Conservation (phyloP, 768 basidiomycete species). For the Nidula microcarpa region DNA sequence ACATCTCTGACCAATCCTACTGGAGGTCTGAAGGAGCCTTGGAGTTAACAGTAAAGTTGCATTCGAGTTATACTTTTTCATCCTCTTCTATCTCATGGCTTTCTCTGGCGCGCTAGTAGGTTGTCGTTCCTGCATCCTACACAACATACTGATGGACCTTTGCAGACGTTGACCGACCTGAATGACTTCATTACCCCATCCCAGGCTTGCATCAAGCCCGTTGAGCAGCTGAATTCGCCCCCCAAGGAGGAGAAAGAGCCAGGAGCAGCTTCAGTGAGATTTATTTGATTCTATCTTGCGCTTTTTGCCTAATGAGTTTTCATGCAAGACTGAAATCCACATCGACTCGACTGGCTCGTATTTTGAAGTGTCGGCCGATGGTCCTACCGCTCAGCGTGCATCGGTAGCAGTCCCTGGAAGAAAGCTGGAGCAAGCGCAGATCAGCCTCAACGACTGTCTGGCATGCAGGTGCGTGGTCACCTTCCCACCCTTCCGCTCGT, state of each 20-base stretch:
- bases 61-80: background rate
- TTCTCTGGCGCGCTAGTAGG: constrained; percentile 85
- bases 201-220: constrained; percentile 97
- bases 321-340: constrained; percentile 79
- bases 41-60: background rate
- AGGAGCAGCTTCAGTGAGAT: constrained; percentile 33
- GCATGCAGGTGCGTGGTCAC: constrained; percentile 81
- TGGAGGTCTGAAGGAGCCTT: background rate
- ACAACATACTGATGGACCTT: constrained; percentile 3
- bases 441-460: constrained; percentile 95
- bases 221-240: constrained; percentile 41
- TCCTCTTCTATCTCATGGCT: constrained; percentile 48
- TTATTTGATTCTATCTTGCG: background rate
- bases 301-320: background rate
- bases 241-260: constrained; percentile 21
- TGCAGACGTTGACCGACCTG: constrained; percentile 84
- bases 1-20: background rate
- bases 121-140: constrained; percentile 7
- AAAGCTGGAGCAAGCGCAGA: constrained; percentile 90
- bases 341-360: constrained; percentile 85
- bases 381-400: constrained; percentile 5
- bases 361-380: constrained; percentile 64
- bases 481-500: background rate
- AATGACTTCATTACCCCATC: constrained; percentile 98
- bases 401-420: constrained; percentile 21